Conservation (phyloP, 73 alveolate species). For the Tetrahymena thermophila region DNA sequence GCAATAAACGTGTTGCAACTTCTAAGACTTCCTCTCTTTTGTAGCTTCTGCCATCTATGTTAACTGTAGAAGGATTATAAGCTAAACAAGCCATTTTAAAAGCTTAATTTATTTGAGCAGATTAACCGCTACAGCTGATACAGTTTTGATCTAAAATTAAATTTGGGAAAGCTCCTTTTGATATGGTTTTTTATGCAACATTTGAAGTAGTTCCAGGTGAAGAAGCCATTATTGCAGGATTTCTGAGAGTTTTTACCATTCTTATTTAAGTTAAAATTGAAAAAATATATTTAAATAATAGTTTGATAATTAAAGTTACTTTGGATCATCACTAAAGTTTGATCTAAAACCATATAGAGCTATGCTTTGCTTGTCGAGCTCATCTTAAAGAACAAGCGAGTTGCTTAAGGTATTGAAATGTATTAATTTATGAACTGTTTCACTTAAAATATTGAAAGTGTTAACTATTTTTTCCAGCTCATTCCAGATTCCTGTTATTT, state of each 20-base stretch:
- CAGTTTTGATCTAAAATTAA: not conserved
- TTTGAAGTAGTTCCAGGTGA: not conserved
- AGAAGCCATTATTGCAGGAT: not conserved
- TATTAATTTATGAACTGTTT: not conserved
- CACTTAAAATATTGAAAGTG: not conserved
- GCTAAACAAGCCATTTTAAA: slow-evolving; percentile 34
- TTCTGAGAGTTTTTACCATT: not conserved
- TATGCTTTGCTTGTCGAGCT: not conserved
- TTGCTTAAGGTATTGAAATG: not conserved
- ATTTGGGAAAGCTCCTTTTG: not conserved
- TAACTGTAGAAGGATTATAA: slow-evolving; percentile 25
- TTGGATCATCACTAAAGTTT: not conserved
- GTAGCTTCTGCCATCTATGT: slow-evolving; percentile 25
- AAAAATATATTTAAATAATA: not conserved
- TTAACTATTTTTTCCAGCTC: not conserved
- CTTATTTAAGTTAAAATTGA: not conserved
- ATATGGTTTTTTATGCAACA: not conserved
- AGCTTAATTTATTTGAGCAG: slow-evolving; percentile 4
- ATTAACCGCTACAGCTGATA: slow-evolving; percentile 20
- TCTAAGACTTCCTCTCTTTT: slow-evolving; percentile 37
- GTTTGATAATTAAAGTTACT: not conserved
- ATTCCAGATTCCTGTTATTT: not conserved
- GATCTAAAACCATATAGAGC: not conserved
- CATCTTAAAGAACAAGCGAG: not conserved
- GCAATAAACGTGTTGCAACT: slow-evolving; percentile 12